A percentile compares a stretch with the other conserved stretches of the same genome.
Conservation (phyloP, 306 rosid species). For the Cucumis melo region DNA sequence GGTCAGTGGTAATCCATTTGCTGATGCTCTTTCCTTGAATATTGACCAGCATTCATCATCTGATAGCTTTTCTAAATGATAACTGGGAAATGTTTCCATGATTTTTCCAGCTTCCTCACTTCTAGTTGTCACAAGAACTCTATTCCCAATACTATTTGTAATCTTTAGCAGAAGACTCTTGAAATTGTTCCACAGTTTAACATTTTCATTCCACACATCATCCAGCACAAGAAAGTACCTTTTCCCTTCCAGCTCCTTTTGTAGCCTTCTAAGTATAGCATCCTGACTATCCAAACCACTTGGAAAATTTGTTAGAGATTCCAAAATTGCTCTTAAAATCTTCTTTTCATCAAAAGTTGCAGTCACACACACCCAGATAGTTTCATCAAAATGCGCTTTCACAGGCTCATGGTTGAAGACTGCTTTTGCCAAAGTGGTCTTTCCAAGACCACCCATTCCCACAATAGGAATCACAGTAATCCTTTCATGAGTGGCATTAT, state of each 20-base stretch:
- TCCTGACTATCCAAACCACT: background rate
- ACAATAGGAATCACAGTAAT: conserved; percentile 9
- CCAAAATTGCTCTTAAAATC: conserved; percentile 8
- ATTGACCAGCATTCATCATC: conserved; percentile 14
- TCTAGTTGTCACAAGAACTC: conserved; percentile 7
- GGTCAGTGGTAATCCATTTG: background rate
- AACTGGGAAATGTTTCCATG: conserved; percentile 2
- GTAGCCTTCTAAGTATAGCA: background rate
- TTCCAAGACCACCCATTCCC: conserved; percentile 19
- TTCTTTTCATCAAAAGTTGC: conserved; percentile 1
- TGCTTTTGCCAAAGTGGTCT: conserved; percentile 14
- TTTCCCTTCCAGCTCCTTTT: background rate
- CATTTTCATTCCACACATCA: conserved; percentile 19
- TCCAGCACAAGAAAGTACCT: conserved; percentile 17
- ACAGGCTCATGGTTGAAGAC: conserved; percentile 6
- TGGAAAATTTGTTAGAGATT: background rate
- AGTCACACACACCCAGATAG: conserved; percentile 18
- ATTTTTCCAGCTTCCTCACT: conserved; percentile 10
- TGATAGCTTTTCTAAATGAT: background rate
- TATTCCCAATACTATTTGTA: background rate
- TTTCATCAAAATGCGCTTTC: background rate
- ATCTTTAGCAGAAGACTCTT: background rate
- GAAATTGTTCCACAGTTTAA: background rate
- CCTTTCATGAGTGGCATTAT: background rate
- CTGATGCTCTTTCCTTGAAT: conserved; percentile 3